Evolutionary conservation across 2,329 filamentous ascomycete genomes (phyloP).

Genomic region (Colletotrichum sp.): DNA sequence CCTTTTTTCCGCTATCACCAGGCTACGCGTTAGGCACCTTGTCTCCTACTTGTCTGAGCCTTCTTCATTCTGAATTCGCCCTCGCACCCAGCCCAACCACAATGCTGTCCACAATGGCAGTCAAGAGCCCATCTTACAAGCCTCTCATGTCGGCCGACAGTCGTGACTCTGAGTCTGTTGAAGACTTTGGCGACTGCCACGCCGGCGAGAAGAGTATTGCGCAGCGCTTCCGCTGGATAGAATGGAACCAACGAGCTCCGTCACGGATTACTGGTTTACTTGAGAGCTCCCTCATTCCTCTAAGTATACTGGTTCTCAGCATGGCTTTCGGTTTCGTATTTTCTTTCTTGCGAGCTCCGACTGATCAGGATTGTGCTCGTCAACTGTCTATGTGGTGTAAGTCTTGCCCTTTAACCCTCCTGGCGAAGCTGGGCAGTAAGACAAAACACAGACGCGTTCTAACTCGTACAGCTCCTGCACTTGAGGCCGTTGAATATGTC

Average conservation of each 20-base stretch:
- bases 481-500: constrained; percentile 4
- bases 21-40: not conserved
- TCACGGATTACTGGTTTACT: not conserved
- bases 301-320: not conserved
- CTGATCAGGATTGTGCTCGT: not conserved
- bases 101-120: not conserved
- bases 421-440: not conserved
- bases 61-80: not conserved
- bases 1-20: not conserved
- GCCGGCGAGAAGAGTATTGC: not conserved
- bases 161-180: not conserved
- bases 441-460: not conserved
- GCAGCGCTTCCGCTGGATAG: not conserved
- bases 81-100: not conserved
- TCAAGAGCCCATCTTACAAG: not conserved
- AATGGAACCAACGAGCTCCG: not conserved
- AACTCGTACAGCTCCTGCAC: not conserved
- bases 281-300: not conserved
- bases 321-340: not conserved
- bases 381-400: constrained; percentile 11
- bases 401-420: not conserved
- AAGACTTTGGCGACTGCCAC: not conserved
- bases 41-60: not conserved
- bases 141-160: not conserved
- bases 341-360: not conserved